Evolutionary conservation across 768 basidiomycete genomes (phyloP).

Genomic region (Kwoniella sp.): DNA sequence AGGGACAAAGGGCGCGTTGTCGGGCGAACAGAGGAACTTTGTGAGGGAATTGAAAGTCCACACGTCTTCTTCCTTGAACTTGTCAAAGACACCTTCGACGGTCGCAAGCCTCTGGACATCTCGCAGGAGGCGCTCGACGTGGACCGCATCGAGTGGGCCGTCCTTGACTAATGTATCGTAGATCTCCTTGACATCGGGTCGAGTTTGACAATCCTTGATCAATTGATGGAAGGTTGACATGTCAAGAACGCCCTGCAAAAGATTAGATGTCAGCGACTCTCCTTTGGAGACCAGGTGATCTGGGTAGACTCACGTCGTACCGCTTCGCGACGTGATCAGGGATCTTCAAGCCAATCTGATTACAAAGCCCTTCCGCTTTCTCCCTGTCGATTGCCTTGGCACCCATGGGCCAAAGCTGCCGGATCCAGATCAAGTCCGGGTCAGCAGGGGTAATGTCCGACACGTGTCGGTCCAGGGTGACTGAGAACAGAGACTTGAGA

Average conservation of each 20-base stretch:
- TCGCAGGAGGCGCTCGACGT: conserved; percentile 64
- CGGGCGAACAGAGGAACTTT: conserved; percentile 75
- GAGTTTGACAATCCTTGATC: conserved; percentile 77
- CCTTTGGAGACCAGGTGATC: background rate
- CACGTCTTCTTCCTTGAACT: conserved; percentile 50
- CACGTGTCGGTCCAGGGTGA: conserved; percentile 40
- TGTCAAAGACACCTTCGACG: conserved; percentile 56
- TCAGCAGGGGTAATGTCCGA: conserved; percentile 41
- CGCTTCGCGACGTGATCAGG: conserved; percentile 21
- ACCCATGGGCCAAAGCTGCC: conserved; percentile 50
- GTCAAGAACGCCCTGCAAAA: conserved; percentile 32
- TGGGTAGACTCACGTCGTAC: conserved; percentile 12
- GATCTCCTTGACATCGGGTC: conserved; percentile 76
- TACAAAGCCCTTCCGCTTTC: conserved; percentile 39
- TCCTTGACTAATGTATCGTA: conserved; percentile 59
- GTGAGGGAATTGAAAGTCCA: conserved; percentile 70
- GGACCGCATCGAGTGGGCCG: conserved; percentile 57
- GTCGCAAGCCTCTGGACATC: conserved; percentile 58
- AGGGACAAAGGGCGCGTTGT: conserved; percentile 68
- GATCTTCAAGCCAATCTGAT: conserved; percentile 38
- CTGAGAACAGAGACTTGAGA: conserved; percentile 62
- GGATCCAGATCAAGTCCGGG: conserved; percentile 47
- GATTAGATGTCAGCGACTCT: background rate
- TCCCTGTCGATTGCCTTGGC: conserved; percentile 37
- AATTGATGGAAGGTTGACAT: conserved; percentile 76